These are phyloP conservation scores for Rugonectria rugulosa DNA, from an alignment of 2,329 filamentous ascomycete species.

Conservation along the genomic window DNA sequence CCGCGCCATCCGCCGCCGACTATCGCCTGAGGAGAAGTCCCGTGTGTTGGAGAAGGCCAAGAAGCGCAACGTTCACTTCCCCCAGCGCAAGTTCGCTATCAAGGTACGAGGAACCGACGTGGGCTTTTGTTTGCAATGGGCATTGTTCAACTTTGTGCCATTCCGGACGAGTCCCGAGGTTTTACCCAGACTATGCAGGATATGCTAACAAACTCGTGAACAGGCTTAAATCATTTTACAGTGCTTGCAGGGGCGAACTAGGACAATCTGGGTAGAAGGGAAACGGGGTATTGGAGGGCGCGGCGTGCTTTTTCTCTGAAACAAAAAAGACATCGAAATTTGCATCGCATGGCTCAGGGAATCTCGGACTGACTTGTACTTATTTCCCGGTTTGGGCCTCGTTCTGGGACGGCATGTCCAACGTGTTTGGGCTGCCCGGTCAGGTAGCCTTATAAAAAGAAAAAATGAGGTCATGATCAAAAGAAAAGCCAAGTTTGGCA, in stretches of 20 bases:
- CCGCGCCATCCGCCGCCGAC: constrained; percentile 93
- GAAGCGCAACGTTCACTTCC: constrained; percentile 97
- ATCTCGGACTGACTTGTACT: constrained; percentile 50
- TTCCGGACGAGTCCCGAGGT: not conserved
- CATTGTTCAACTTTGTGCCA: not conserved
- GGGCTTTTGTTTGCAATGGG: not conserved
- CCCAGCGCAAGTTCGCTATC: constrained; percentile 97
- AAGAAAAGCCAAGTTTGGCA: constrained; percentile 6
- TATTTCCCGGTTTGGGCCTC: constrained; percentile 48
- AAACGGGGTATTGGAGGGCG: constrained; percentile 46
- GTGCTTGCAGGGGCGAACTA: constrained; percentile 37
- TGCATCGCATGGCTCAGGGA: constrained; percentile 50
- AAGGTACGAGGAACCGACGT: constrained; percentile 70
- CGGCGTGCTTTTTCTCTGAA: constrained; percentile 48
- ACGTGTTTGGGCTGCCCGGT: constrained; percentile 40
- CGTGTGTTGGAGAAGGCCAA: constrained; percentile 91
- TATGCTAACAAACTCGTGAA: constrained; percentile 26
- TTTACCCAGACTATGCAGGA: not conserved
- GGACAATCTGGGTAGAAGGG: constrained; percentile 45
- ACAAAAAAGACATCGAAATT: constrained; percentile 45
- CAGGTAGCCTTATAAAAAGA: constrained; percentile 42
- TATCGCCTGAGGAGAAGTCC: constrained; percentile 89
- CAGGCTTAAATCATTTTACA: constrained; percentile 42
- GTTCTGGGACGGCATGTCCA: constrained; percentile 46
- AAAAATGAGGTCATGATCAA: constrained; percentile 51